These are phyloP conservation scores for Conoideocrella luteorostrata DNA, from an alignment of 2,329 filamentous ascomycete genomes.

Conservation along the genomic window DNA sequence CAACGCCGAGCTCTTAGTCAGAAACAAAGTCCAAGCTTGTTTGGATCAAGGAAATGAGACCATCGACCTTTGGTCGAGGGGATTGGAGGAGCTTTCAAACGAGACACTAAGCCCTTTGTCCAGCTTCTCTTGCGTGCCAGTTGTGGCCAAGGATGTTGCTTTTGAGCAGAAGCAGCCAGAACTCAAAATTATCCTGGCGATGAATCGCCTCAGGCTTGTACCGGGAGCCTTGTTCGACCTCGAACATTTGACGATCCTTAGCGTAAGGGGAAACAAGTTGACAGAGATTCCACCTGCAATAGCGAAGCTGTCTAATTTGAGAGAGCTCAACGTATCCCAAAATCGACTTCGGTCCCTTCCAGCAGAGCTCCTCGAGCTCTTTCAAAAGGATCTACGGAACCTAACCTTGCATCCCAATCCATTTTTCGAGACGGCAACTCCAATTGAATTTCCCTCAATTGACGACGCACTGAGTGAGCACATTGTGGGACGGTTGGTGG, in stretches of 20 bases:
- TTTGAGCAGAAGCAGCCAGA: constrained; percentile 54
- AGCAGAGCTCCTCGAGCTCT: constrained; percentile 53
- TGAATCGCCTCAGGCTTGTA: constrained; percentile 50
- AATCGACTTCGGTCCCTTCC: constrained; percentile 58
- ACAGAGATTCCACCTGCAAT: constrained; percentile 55
- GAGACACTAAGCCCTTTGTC: constrained; percentile 50
- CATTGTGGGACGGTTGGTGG: constrained; percentile 16
- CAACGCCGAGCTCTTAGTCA: constrained; percentile 37
- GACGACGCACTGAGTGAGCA: neutral
- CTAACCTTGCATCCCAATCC: constrained; percentile 59
- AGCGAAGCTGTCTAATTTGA: constrained; percentile 49
- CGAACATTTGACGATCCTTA: constrained; percentile 56
- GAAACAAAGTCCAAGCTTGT: constrained; percentile 41
- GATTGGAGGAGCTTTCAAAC: constrained; percentile 48
- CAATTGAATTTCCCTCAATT: neutral
- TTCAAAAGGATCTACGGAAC: constrained; percentile 41
- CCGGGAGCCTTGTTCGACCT: constrained; percentile 58
- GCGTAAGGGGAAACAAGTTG: constrained; percentile 58
- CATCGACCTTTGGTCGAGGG: constrained; percentile 55
- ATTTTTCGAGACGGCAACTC: constrained; percentile 39
- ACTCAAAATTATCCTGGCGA: constrained; percentile 55
- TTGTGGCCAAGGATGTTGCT: constrained; percentile 48
- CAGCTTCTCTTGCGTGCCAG: constrained; percentile 47
- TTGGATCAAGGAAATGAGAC: constrained; percentile 53
- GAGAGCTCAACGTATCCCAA: constrained; percentile 58